A percentile compares a stretch with the other conserved stretches of the same genome.
phyloP scores from a whole-genome alignment of 257 asterid species.

The Capsicum chinense region DNA sequence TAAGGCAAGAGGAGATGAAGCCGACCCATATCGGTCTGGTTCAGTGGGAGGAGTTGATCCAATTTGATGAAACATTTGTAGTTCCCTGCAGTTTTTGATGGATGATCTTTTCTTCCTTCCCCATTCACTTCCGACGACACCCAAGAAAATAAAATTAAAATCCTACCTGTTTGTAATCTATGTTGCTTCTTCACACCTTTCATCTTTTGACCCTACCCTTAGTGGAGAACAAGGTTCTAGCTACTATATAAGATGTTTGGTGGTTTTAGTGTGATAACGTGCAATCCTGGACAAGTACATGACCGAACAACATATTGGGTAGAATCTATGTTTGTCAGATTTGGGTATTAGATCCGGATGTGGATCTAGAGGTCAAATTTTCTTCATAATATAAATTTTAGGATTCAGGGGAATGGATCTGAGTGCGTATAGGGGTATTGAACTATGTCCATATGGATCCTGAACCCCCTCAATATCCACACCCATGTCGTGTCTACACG shows the following conservation, averaged over 20 bases:
- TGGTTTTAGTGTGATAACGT: not conserved
- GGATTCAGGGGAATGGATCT: not conserved
- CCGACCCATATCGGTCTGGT: not conserved
- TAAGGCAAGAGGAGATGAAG: too few species aligned
- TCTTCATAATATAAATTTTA: conserved; percentile 13
- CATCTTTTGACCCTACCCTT: not conserved
- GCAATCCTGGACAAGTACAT: conserved; percentile 24
- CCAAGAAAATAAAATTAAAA: not conserved
- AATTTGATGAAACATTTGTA: conserved; percentile 9
- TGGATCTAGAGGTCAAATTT: not conserved
- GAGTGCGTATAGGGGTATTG: not conserved
- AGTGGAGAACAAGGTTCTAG: not conserved
- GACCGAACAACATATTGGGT: not conserved
- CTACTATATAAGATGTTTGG: not conserved
- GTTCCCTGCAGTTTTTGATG: not conserved
- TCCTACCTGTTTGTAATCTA: not conserved
- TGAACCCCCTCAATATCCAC: not conserved
- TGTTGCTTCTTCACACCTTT: conserved; percentile 19
- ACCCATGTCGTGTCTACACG: not conserved
- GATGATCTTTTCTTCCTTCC: not conserved
- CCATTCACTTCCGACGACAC: conserved; percentile 11
- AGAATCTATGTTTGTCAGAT: not conserved
- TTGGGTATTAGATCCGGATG: not conserved
- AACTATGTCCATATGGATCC: not conserved
- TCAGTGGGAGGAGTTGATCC: conserved; percentile 17